Base-by-base conservation (phyloP, 352 stramenopile species). In the Pythium biforme region DNA sequence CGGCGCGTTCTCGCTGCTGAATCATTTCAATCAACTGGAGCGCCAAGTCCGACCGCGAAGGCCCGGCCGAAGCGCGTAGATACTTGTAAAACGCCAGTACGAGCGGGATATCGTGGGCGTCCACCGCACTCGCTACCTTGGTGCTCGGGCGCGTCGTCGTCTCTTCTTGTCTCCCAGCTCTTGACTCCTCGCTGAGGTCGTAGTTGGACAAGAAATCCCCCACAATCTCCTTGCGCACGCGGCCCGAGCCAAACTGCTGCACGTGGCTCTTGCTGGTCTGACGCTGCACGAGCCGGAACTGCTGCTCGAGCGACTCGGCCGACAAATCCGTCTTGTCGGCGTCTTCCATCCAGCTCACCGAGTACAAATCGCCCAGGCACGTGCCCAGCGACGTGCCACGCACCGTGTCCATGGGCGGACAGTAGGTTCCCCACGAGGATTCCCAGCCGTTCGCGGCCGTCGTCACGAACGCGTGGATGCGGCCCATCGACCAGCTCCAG, bases 271-370 rank as follows among this genome's bases (percentile, higher is more conserved):
- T 89, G 29, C 59, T 79, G 1, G 89, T 96, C 69, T 73, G 69
- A 10, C 77, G 73, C 68, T 94, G 89, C 12, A 97, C 74, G 11
- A 74, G 56, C 9, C 74, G 59, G 55, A 81, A 96, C 71, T 97
- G 90, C 31, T 85, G 74, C 39, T 70, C 75, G 19, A 97, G 69
- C 9, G 86, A 87, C 59, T 97, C 88, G 17, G 55, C 72, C 14
- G 87, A 90, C 22, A 95, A 62, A 58, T 92, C 82, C 10, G 83
- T 90, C n/a, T 79, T 70, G 59, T 97, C 89, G 60, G 83, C 95
- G 72, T 97, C 88, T 64, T 97, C 86, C 83, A 97, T 95, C 87
- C 88, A 97, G 47, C 94, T 95, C 20, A 97, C 75, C 25, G 89
- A 97, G 74, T 96, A 97, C 31, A 96, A 52, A 61, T 97, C 89